Conservation (phyloP, 371 early-diverging fungal genomes). For the Mucor sp. region DNA sequence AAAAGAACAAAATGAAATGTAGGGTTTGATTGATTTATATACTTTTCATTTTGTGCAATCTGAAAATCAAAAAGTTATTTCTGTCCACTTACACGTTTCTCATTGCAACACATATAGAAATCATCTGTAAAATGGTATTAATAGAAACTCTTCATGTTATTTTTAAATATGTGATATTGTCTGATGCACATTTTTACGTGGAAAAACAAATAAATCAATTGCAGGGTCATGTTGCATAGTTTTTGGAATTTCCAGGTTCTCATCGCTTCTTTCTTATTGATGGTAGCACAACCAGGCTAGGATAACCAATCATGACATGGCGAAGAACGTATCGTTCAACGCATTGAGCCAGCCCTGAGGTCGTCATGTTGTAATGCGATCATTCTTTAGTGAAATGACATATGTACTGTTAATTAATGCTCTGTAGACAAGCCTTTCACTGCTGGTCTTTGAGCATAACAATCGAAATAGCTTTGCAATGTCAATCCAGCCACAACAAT, state of each 20-base stretch:
- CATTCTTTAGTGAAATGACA: background rate
- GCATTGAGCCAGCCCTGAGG: background rate
- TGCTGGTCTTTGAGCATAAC: background rate
- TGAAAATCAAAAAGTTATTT: constrained; percentile 14
- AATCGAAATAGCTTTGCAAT: background rate
- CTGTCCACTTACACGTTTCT: constrained; percentile 4
- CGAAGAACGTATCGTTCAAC: background rate
- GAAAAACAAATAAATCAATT: background rate
- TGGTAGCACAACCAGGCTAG: background rate
- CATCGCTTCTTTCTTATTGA: background rate
- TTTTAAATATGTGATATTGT: background rate
- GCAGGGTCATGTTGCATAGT: background rate
- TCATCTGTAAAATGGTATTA: background rate
- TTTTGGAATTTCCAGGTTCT: background rate
- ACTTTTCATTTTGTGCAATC: constrained; percentile 1
- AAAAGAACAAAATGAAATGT: background rate
- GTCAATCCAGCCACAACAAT: background rate
- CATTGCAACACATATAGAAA: constrained; percentile 3
- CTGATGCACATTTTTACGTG: background rate
- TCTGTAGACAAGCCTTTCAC: background rate
- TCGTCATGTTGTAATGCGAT: background rate
- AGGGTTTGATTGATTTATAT: background rate
- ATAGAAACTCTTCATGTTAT: background rate
- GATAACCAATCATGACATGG: background rate
- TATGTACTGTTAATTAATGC: background rate